Evolutionary conservation across 768 basidiomycete genomes (phyloP), one percentile per base, ranked within the genome.

Genomic region (Mycena vulgaris): DNA sequence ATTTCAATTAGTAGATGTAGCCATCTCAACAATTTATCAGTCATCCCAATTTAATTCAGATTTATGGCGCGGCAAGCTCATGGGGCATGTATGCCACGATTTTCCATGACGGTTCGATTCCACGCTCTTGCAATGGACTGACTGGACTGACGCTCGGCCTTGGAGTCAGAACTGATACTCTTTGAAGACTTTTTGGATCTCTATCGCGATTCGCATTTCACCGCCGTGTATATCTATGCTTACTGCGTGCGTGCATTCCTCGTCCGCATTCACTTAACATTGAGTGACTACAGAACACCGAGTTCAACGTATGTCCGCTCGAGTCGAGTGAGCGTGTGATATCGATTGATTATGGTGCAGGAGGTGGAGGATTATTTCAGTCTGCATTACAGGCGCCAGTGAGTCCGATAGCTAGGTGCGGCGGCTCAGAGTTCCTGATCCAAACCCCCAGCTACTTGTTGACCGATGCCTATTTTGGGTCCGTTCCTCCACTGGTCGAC

Each of bases 31-130:
- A n/a, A n/a, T 27, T 8, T 25, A n/a, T 31, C 59, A 49, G 55
- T 8, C 65, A 66, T 42, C 65, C 55, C 2, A 58, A 58, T 40
- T 21, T 66, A 3, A 14, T 66, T 17, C 65, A 66, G 28, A 2
- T 66, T 10, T 66, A 3, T 27, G 65, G 51, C 0, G n/a, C 27
- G 5, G 45, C 65, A 7, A 59, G 33, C 7, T 39, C 35, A 1
- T 5, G 25, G 16, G 42, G 45, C 2, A 49, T 49, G 19, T 33
- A 51, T 23, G 63, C 63, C 49, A 40, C 48, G 4, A 28, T 66
- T 19, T 51, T 66, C n/a, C 56, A 66, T 4, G 65, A 40, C 6
- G 65, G 65, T 66, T 45, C 6, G 40, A 1, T 23, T 13, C 42
- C n/a, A 17, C 10, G 2, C 13, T 28, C 35, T 9, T n/a, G 1